Evolutionary conservation across 2,329 filamentous ascomycete genomes (phyloP), one percentile per base, ranked within the genome.

Genomic region (Teratosphaeria pseudoeucalypti): DNA sequence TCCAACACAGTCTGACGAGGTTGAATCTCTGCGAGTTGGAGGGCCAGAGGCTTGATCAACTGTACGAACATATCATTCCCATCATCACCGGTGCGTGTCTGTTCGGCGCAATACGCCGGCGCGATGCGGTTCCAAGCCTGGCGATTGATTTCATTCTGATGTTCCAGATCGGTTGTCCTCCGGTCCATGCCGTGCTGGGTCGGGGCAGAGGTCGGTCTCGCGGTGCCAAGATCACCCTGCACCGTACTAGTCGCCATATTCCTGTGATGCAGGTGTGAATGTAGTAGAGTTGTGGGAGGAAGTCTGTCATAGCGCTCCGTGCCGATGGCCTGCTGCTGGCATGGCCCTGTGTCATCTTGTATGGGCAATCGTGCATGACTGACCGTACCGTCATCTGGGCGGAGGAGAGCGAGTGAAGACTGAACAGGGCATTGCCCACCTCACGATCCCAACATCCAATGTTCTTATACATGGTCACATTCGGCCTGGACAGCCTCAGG

Each of bases 11-110:
- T 66, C 56, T 74, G 67, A 0, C 66, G 68, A 0, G 57, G 61
- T 14, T 65, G 59, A 14, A 68, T 61, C 1, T 62, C 59, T 0
- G 76, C 66, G 32, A 80, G 67, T 3, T 73, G 71, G 14, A 68
- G 56, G 1, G 81, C 71, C 1, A 66, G 69, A 0, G 79, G 78
- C 34, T 75, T 68, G 57, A 79, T 73, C 32, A 79, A 73, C 3
- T 66, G 62, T 6, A 67, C 68, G 72, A 76, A 79, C 72, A 78
- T 79, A 43, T 75, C 72, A 64, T 79, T 79, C 32, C 66, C 60
- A 60, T 77, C 77, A 7, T 64, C 62, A 11, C 63, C 60, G 12
- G 58, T 23, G n/a, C 37, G 62, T 26, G 59, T 61, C 37, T 65
- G 65, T 10, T 81, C 75, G 78, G 78, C 81, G 60, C 68, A 69